Evolutionary conservation across 2,329 filamentous ascomycete species (phyloP).

Genomic region (Talaromyces rugulosus): DNA sequence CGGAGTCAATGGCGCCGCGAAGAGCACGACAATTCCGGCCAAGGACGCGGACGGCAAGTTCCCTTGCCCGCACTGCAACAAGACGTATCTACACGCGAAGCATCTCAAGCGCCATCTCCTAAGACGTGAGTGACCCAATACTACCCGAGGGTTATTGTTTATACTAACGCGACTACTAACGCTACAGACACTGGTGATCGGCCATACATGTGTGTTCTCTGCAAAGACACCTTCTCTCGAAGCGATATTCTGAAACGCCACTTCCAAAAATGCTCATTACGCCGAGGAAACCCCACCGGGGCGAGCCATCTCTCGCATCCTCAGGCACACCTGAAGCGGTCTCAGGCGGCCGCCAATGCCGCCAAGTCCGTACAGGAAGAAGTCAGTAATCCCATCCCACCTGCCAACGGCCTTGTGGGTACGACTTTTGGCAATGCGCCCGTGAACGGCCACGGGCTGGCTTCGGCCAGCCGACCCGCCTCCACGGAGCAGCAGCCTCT

Average conservation of each 20-base stretch:
- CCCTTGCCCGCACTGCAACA: constrained; percentile 95
- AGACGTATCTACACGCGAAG: constrained; percentile 96
- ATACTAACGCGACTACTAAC: neutral
- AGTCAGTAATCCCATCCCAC: constrained; percentile 40
- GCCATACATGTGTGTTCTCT: constrained; percentile 96
- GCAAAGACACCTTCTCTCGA: constrained; percentile 95
- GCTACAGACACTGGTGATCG: constrained; percentile 85
- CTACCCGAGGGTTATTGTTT: too few species aligned
- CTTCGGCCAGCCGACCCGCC: constrained; percentile 30
- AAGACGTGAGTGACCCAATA: constrained; percentile 69
- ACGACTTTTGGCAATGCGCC: constrained; percentile 38
- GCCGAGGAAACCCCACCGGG: constrained; percentile 91
- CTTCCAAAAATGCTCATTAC: constrained; percentile 97
- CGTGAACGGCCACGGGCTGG: constrained; percentile 38
- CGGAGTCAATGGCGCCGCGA: constrained; percentile 59
- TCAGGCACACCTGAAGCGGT: constrained; percentile 80
- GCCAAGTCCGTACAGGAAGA: constrained; percentile 41
- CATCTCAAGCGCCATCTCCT: constrained; percentile 94
- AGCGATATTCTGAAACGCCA: constrained; percentile 98
- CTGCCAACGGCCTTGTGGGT: constrained; percentile 41
- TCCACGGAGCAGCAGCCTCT: constrained; percentile 40
- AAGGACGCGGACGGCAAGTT: constrained; percentile 98
- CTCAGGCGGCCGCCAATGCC: constrained; percentile 42
- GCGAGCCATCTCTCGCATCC: constrained; percentile 92
- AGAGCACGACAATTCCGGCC: constrained; percentile 79